phyloP scores from a whole-genome alignment of 495 filamentous ascomycete genomes.

The Penicillium dipodomyicola region DNA sequence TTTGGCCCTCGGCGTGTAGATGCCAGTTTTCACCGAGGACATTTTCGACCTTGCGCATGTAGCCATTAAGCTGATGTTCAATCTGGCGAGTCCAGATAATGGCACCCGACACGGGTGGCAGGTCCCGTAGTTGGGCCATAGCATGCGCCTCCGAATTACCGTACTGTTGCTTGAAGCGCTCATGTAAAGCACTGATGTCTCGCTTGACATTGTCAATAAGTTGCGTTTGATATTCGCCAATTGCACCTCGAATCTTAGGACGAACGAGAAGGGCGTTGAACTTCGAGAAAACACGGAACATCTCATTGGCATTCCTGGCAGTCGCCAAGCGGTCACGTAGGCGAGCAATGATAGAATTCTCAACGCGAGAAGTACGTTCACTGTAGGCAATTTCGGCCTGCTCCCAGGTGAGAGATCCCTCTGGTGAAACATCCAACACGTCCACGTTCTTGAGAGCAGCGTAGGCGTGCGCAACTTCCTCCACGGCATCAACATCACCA shows the following conservation, averaged over 20 bases:
- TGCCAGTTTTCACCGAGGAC: conserved; percentile 93
- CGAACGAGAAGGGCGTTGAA: conserved; percentile 98
- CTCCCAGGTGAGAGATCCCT: conserved; percentile 87
- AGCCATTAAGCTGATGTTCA: conserved; percentile 86
- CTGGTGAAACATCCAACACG: conserved; percentile 82
- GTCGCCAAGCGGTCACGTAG: conserved; percentile 90
- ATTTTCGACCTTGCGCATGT: conserved; percentile 97
- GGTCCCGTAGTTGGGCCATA: conserved; percentile 93
- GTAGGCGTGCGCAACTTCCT: conserved; percentile 93
- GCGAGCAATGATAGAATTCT: conserved; percentile 97
- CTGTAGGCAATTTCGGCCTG: conserved; percentile 93
- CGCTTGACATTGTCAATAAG: conserved; percentile 96
- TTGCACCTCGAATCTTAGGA: conserved; percentile 95
- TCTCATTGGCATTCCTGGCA: conserved; percentile 94
- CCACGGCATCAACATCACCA: conserved; percentile 96
- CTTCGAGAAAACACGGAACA: conserved; percentile 99
- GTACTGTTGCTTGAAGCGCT: conserved; percentile 98
- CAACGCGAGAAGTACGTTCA: conserved; percentile 90
- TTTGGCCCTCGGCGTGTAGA: conserved; percentile 90
- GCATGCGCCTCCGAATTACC: conserved; percentile 95
- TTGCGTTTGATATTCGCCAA: conserved; percentile 94
- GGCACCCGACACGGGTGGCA: conserved; percentile 91
- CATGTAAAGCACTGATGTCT: conserved; percentile 88
- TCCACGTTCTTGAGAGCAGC: conserved; percentile 91
- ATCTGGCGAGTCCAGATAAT: conserved; percentile 98